phyloP scores from a whole-genome alignment of 164 flowering plant species.

The Sedum album region DNA sequence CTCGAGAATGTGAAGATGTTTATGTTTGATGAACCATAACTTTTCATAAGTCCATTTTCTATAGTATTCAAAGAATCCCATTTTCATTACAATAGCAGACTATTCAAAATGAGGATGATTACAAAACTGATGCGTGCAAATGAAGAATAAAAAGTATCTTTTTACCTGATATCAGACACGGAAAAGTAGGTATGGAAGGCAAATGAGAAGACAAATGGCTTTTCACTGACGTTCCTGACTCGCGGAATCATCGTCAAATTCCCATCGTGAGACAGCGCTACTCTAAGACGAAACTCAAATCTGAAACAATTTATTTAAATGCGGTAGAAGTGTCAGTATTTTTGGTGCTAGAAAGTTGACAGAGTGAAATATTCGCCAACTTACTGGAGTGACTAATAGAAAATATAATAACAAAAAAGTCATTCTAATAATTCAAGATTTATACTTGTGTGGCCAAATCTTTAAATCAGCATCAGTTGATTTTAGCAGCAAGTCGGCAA shows the following conservation, averaged over 20 bases:
- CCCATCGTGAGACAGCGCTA: background rate
- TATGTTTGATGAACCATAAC: background rate
- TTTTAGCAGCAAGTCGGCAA: conserved; percentile 30
- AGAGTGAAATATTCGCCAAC: background rate
- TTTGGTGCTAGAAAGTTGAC: background rate
- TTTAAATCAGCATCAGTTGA: conserved; percentile 35
- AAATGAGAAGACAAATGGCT: background rate
- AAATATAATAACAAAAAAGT: background rate
- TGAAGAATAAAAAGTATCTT: background rate
- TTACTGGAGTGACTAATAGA: background rate
- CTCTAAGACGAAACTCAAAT: conserved; percentile 54
- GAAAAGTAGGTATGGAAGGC: conserved; percentile 1
- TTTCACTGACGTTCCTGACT: background rate
- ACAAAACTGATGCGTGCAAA: background rate
- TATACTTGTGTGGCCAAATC: conserved; percentile 43
- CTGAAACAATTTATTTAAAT: conserved; percentile 19
- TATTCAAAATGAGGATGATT: background rate
- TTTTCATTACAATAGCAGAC: background rate
- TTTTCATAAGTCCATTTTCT: too few species aligned
- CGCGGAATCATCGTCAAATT: background rate
- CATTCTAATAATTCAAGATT: background rate
- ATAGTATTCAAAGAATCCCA: background rate
- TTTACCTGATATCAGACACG: background rate
- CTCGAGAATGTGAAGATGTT: background rate
- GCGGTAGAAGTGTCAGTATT: background rate